Percentiles rank a stretch among this genome's conserved stretches.
These are phyloP conservation scores for Psilocybe cubensis DNA, from an alignment of 768 basidiomycete genomes.

Conservation along the genomic window DNA sequence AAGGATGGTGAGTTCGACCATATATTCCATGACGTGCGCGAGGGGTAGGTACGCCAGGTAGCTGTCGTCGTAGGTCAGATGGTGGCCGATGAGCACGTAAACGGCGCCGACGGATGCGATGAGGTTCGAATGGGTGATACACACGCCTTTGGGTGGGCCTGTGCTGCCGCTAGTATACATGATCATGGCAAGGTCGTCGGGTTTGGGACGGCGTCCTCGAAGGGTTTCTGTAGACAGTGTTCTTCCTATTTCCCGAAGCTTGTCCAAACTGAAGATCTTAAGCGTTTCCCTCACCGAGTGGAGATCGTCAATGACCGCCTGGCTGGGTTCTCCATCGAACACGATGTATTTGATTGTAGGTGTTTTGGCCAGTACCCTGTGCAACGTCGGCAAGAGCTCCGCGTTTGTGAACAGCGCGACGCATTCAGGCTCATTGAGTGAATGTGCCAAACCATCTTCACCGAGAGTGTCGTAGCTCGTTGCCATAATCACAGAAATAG, in stretches of 20 bases:
- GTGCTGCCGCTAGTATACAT: constrained; percentile 91
- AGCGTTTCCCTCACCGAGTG: constrained; percentile 57
- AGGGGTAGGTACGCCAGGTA: constrained; percentile 93
- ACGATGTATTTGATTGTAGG: constrained; percentile 80
- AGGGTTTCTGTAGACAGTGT: constrained; percentile 53
- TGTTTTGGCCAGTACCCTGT: constrained; percentile 70
- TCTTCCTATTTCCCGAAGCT: constrained; percentile 70
- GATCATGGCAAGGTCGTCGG: constrained; percentile 52
- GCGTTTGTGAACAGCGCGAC: constrained; percentile 90
- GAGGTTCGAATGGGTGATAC: constrained; percentile 87
- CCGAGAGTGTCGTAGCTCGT: constrained; percentile 99
- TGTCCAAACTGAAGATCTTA: constrained; percentile 66
- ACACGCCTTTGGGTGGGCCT: constrained; percentile 93
- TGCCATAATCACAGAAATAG: constrained; percentile 81
- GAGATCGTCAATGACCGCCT: constrained; percentile 62
- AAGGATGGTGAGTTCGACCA: constrained; percentile 81
- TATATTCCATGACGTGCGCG: constrained; percentile 94
- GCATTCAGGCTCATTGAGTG: constrained; percentile 83
- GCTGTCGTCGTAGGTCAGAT: constrained; percentile 59
- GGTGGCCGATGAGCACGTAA: constrained; percentile 68
- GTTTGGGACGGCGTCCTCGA: constrained; percentile 47
- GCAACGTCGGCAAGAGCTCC: constrained; percentile 80
- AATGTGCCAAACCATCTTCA: constrained; percentile 84
- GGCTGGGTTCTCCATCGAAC: constrained; percentile 76
- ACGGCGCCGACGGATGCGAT: constrained; percentile 86